Conservation (phyloP, 2,329 filamentous ascomycete genomes). For the Myriosclerotinia curreyana region DNA sequence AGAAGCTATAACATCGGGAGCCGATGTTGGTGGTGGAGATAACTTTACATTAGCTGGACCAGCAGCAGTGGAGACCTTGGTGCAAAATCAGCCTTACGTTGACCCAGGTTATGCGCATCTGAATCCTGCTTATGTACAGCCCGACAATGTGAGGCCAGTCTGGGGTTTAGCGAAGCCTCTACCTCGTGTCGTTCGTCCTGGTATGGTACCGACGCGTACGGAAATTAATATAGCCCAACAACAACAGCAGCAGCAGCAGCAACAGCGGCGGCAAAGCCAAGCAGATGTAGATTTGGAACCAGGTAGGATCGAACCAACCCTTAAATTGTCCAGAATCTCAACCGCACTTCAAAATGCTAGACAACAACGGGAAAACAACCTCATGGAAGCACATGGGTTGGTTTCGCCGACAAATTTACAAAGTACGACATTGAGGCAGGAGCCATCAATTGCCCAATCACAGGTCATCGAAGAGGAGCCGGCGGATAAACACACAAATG, state of each 20-base stretch:
- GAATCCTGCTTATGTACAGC: constrained; percentile 54
- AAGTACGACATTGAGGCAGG: constrained; percentile 12
- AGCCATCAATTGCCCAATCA: constrained; percentile 21
- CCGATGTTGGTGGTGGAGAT: constrained; percentile 13
- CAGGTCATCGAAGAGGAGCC: constrained; percentile 25
- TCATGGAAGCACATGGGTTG: constrained; percentile 21
- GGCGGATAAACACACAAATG: constrained; percentile 4
- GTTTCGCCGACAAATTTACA: constrained; percentile 16
- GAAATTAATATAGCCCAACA: constrained; percentile 40
- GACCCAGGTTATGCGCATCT: constrained; percentile 52
- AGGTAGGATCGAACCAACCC: constrained; percentile 42
- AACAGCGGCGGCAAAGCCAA: constrained; percentile 36
- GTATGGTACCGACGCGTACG: constrained; percentile 49
- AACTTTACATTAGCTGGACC: constrained; percentile 38
- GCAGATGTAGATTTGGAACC: constrained; percentile 45
- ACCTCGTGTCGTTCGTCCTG: constrained; percentile 51
- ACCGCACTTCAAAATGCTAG: constrained; percentile 30
- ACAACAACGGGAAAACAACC: constrained; percentile 29
- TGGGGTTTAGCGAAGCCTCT: constrained; percentile 54
- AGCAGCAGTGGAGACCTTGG: constrained; percentile 29
- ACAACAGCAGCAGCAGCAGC: constrained; percentile 35
- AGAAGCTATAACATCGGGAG: constrained; percentile 16
- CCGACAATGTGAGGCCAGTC: constrained; percentile 48
- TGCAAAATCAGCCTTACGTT: constrained; percentile 46
- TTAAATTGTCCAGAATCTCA: constrained; percentile 30